A percentile compares a stretch with the other conserved stretches of the same genome.
phyloP scores from a whole-genome alignment of 371 early-diverging fungal species.

The Mortierella sp. region DNA sequence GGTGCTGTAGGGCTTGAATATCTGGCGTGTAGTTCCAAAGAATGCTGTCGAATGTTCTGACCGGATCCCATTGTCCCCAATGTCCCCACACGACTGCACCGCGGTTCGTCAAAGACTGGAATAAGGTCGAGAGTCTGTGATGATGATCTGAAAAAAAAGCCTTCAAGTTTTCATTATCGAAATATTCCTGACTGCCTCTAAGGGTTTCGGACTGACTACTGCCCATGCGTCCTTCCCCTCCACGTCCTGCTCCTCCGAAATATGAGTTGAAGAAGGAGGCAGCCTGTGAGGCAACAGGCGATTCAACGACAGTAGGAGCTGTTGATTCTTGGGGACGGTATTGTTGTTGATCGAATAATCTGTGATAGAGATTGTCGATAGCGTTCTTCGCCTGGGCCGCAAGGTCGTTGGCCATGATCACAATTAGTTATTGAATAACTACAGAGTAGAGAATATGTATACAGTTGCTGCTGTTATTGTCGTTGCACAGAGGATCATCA shows the following conservation, averaged over 20 bases:
- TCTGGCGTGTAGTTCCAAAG: slow-evolving; percentile 35
- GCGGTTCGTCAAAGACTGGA: neutral
- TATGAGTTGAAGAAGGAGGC: slow-evolving; percentile 10
- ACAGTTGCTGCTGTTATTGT: too few relatives aligned
- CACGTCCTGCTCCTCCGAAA: too few relatives aligned
- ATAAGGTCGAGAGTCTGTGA: neutral
- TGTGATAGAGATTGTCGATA: neutral
- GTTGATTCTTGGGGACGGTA: neutral
- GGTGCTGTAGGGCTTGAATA: slow-evolving; percentile 7
- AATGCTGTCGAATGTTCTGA: slow-evolving; percentile 7
- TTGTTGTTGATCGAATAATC: neutral
- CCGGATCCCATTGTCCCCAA: slow-evolving; percentile 6
- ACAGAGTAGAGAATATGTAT: too few relatives aligned
- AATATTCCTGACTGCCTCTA: too few relatives aligned
- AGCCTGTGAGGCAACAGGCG: slow-evolving; percentile 1
- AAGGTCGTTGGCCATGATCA: neutral
- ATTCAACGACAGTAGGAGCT: neutral
- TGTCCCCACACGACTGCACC: too few relatives aligned
- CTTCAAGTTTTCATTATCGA: neutral
- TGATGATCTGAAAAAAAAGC: too few relatives aligned
- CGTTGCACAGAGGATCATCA: too few relatives aligned
- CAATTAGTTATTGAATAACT: too few relatives aligned
- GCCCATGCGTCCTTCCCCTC: too few relatives aligned
- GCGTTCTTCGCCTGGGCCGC: slow-evolving; percentile 10
- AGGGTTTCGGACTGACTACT: too few relatives aligned